A percentile compares a stretch with the other conserved stretches of the same genome.
Conservation (phyloP, 2,329 filamentous ascomycete species). For the Bipolaris gigantea region DNA sequence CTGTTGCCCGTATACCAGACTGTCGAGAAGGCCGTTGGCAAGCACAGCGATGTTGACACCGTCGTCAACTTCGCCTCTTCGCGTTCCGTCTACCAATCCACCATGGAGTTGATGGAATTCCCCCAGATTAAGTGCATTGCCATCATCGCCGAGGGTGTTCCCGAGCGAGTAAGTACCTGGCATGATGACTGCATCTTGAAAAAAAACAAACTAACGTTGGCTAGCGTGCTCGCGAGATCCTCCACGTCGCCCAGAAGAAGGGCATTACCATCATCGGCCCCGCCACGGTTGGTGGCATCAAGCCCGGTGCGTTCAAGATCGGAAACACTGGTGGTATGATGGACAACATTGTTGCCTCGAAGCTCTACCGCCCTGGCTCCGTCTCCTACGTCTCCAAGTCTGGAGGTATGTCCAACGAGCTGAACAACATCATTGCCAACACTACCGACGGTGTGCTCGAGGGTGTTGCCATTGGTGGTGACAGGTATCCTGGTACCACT, state of each 20-base stretch:
- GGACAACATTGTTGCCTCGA: slow-evolving; percentile 99
- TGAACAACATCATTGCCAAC: slow-evolving; percentile 99
- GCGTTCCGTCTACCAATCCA: slow-evolving; percentile 96
- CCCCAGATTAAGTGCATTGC: slow-evolving; percentile 98
- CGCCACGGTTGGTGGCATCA: slow-evolving; percentile 98
- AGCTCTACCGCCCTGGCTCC: slow-evolving; percentile 99
- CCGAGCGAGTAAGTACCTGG: slow-evolving; percentile 75
- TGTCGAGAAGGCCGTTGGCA: slow-evolving; percentile 86
- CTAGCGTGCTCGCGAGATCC: slow-evolving; percentile 94
- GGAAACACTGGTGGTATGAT: slow-evolving; percentile 99
- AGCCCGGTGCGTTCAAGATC: slow-evolving; percentile 99
- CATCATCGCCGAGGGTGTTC: slow-evolving; percentile 99
- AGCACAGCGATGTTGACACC: slow-evolving; percentile 96
- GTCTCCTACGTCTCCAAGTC: slow-evolving; percentile 99
- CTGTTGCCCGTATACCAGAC: slow-evolving; percentile 97
- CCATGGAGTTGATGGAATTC: slow-evolving; percentile 96
- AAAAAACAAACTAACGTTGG: slow-evolving; percentile 17
- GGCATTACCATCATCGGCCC: slow-evolving; percentile 98
- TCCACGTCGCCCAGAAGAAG: slow-evolving; percentile 96
- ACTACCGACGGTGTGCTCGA: slow-evolving; percentile 98
- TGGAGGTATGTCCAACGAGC: slow-evolving; percentile 99
- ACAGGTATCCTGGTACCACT: slow-evolving; percentile 96
- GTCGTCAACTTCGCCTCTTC: slow-evolving; percentile 99
- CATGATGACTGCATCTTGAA: not conserved
- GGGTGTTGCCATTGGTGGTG: slow-evolving; percentile 98